Conservation (phyloP, 2,329 filamentous ascomycete genomes). For the Nothophaeocryptopus gaeumannii region DNA sequence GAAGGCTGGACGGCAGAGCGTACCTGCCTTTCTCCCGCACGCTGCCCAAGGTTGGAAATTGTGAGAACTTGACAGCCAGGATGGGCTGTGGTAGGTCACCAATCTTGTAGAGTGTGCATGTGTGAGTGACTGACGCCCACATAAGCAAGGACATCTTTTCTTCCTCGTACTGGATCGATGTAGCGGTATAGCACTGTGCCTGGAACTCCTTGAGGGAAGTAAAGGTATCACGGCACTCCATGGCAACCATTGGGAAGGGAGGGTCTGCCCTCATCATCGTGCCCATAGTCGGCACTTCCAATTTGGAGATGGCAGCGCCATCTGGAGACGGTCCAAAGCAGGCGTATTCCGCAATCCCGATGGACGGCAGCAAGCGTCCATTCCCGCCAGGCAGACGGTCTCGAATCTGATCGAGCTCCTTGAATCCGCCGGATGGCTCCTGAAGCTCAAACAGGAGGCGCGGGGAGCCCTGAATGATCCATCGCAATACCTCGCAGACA, state of each 20-base stretch:
- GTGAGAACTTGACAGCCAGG: slow-evolving; percentile 14
- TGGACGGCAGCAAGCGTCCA: slow-evolving; percentile 8
- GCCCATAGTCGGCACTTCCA: not conserved
- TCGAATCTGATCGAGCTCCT: slow-evolving; percentile 9
- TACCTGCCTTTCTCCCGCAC: slow-evolving; percentile 4
- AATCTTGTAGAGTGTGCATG: slow-evolving; percentile 1
- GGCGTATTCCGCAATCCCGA: slow-evolving; percentile 14
- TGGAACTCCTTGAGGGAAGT: slow-evolving; percentile 15
- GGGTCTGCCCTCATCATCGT: not conserved
- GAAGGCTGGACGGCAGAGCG: slow-evolving; percentile 1
- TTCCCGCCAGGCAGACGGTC: slow-evolving; percentile 16
- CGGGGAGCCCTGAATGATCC: not conserved
- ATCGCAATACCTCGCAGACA: not conserved
- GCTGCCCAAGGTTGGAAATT: slow-evolving; percentile 2
- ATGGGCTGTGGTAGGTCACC: not conserved
- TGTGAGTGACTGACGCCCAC: slow-evolving; percentile 3
- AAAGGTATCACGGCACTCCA: slow-evolving; percentile 16
- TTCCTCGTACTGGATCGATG: not conserved
- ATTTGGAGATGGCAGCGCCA: not conserved
- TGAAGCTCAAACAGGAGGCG: not conserved
- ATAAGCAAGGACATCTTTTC: slow-evolving; percentile 10
- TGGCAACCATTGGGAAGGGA: slow-evolving; percentile 13
- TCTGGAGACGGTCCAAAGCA: slow-evolving; percentile 1
- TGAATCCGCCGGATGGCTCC: not conserved
- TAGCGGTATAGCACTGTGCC: slow-evolving; percentile 4